A percentile compares a stretch with the other conserved stretches of the same genome.
phyloP scores from a whole-genome alignment of 192 early-diverging fungal genomes.

The Entophlyctis luteolus region DNA sequence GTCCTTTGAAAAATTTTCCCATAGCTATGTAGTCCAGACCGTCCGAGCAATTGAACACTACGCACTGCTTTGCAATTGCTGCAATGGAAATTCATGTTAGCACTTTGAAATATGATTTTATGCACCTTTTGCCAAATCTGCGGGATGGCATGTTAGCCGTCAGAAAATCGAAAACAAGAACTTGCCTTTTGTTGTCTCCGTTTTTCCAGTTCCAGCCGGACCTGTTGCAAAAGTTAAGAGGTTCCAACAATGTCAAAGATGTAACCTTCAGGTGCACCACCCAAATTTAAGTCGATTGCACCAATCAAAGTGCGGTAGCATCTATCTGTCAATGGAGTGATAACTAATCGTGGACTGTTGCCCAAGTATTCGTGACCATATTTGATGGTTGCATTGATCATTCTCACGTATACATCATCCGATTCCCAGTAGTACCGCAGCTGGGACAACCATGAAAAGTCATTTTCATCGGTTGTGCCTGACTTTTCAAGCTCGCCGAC shows the following conservation, averaged over 20 bases:
- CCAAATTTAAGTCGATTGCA: conserved; percentile 57
- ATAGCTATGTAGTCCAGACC: conserved; percentile 65
- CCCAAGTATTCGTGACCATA: conserved; percentile 62
- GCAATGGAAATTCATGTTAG: no score
- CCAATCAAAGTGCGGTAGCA: conserved; percentile 66
- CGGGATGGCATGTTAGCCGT: no score
- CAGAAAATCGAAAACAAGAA: no score
- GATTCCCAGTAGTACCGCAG: conserved; percentile 62
- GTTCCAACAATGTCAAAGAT: not conserved
- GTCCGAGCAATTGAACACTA: conserved; percentile 64
- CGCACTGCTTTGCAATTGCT: conserved; percentile 59
- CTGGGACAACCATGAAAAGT: conserved; percentile 62
- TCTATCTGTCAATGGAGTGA: conserved; percentile 58
- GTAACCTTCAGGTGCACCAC: conserved; percentile 54
- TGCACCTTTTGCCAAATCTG: conserved; percentile 61
- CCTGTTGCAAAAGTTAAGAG: conserved; percentile 2
- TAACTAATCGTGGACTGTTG: conserved; percentile 53
- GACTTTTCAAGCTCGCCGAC: conserved; percentile 48
- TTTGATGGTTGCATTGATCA: conserved; percentile 60
- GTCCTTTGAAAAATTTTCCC: conserved; percentile 64
- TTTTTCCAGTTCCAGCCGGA: conserved; percentile 61
- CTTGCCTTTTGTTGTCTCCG: conserved; percentile 59
- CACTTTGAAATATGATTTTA: no score
- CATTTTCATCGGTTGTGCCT: conserved; percentile 41
- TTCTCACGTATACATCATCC: conserved; percentile 54